A percentile compares a stretch with the other conserved stretches of the same genome.
Conservation (phyloP, 2,329 filamentous ascomycete genomes). For the Xylariomycetidae sp. region DNA sequence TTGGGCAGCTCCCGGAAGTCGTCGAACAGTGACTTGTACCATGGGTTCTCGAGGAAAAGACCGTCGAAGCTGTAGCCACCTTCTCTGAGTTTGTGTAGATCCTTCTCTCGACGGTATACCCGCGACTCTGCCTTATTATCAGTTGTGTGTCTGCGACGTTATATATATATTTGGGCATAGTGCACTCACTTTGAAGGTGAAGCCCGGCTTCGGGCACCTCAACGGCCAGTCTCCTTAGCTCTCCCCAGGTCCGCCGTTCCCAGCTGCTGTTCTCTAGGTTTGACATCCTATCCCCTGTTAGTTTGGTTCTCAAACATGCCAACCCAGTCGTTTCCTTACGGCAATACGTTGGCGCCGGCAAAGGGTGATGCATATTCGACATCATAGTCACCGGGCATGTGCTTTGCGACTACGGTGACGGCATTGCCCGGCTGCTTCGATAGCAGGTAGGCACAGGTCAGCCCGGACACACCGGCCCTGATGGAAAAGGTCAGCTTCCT, state of each 20-base stretch:
- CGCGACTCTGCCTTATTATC: slow-evolving; percentile 32
- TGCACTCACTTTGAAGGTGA: slow-evolving; percentile 24
- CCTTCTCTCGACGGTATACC: slow-evolving; percentile 55
- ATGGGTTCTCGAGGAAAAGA: slow-evolving; percentile 61
- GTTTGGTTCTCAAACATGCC: no score
- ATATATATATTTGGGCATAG: no score
- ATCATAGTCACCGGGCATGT: slow-evolving; percentile 63
- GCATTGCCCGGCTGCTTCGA: slow-evolving; percentile 25
- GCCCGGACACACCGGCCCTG: slow-evolving; percentile 27
- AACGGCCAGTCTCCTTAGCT: slow-evolving; percentile 23
- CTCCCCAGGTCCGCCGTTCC: slow-evolving; percentile 25
- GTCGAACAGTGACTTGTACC: slow-evolving; percentile 66
- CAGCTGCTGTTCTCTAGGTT: slow-evolving; percentile 21
- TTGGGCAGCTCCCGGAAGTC: slow-evolving; percentile 60
- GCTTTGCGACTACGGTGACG: slow-evolving; percentile 60
- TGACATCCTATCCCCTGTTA: slow-evolving; percentile 20
- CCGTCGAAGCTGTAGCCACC: slow-evolving; percentile 55
- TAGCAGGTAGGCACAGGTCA: slow-evolving; percentile 28
- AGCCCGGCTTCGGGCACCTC: slow-evolving; percentile 30
- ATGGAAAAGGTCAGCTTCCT: background rate
- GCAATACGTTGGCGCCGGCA: slow-evolving; percentile 24
- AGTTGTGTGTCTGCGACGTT: no score
- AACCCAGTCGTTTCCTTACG: background rate
- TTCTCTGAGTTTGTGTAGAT: slow-evolving; percentile 35
- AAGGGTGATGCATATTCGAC: slow-evolving; percentile 72